These are phyloP conservation scores for Pythium volutum DNA, from an alignment of 352 stramenopile species.

Conservation along the genomic window DNA sequence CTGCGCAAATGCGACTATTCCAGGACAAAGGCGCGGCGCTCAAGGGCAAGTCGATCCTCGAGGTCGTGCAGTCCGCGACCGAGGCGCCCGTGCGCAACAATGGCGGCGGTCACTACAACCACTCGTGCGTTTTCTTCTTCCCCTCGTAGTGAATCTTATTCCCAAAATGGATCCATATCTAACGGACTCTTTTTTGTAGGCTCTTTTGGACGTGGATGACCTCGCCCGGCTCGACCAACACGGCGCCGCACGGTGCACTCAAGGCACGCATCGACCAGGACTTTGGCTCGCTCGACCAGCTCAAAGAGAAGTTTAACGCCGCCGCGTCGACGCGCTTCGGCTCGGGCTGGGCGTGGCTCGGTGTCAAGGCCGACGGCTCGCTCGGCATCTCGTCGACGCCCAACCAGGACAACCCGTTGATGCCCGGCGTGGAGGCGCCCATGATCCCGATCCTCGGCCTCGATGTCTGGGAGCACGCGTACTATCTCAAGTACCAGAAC, in stretches of 20 bases:
- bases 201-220: conserved; percentile 82
- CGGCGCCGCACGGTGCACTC: conserved; percentile 39
- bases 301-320: conserved; percentile 58
- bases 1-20: no score
- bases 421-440: conserved; percentile 28
- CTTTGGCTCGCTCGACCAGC: conserved; percentile 71
- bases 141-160: not conserved
- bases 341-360: conserved; percentile 61
- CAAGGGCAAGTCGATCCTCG: conserved; percentile 30
- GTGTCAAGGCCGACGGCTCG: conserved; percentile 43
- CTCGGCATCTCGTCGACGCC: conserved; percentile 86
- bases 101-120: conserved; percentile 38
- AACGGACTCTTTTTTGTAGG: not conserved
- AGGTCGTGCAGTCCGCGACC: conserved; percentile 34
- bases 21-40: conserved; percentile 29
- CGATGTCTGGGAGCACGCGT: conserved; percentile 89
- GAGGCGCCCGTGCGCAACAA: conserved; percentile 35
- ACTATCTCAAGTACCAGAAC: conserved; percentile 92
- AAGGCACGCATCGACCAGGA: conserved; percentile 46
- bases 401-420: conserved; percentile 82
- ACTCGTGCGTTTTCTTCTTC: conserved; percentile 23
- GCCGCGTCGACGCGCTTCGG: conserved; percentile 55
- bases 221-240: conserved; percentile 33
- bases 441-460: conserved; percentile 82
- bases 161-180: not conserved